These are phyloP conservation scores for Orbilia quercus DNA, from an alignment of 2,329 filamentous ascomycete species.

Conservation along the genomic window DNA sequence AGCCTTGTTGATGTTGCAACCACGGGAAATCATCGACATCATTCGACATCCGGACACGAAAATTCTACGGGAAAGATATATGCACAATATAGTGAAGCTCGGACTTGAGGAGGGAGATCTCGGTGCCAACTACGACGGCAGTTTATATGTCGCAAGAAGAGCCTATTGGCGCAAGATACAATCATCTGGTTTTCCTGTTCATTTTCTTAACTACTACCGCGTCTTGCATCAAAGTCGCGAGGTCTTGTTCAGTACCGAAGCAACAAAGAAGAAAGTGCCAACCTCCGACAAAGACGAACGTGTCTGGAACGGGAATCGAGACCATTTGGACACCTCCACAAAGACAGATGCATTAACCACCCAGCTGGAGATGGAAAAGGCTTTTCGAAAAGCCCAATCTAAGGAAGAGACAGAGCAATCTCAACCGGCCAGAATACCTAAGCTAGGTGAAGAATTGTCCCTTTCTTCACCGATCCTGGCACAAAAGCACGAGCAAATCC, in stretches of 20 bases:
- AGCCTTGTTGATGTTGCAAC: constrained; percentile 7
- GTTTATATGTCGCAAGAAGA: constrained; percentile 7
- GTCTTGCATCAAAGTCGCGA: background rate
- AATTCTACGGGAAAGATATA: constrained; percentile 19
- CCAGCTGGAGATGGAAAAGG: too few species aligned
- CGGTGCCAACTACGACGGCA: constrained; percentile 6
- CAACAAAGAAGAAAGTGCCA: background rate
- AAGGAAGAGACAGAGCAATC: too few species aligned
- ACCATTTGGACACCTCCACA: too few species aligned
- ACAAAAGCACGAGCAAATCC: too few species aligned
- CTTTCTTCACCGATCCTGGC: too few species aligned
- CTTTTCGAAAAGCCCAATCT: too few species aligned
- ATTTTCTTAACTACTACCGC: constrained; percentile 10
- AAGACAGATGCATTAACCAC: too few species aligned
- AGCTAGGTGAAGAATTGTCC: too few species aligned
- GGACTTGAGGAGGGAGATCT: constrained; percentile 21
- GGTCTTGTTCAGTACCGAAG: constrained; percentile 11
- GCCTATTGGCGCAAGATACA: constrained; percentile 7
- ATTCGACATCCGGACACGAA: background rate
- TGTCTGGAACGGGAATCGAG: too few species aligned
- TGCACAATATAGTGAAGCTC: constrained; percentile 23
- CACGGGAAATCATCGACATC: background rate
- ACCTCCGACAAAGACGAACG: background rate
- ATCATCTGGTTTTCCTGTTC: background rate
- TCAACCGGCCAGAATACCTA: too few species aligned